Conservation (phyloP, 441 rosid genomes). For the Brassica hybrid region DNA sequence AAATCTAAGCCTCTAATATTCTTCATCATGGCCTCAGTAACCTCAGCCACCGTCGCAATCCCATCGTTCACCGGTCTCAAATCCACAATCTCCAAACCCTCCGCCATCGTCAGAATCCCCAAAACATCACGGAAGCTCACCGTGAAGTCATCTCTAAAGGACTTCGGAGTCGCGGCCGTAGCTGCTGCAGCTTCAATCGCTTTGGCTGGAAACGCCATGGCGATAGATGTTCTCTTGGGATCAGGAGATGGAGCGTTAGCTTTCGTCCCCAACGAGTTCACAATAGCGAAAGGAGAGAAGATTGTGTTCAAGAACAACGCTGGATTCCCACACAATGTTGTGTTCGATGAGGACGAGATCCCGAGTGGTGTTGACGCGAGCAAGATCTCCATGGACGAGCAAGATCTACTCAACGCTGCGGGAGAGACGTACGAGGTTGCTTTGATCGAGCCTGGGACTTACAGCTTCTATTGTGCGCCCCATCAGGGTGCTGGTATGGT, state of each 20-base stretch:
- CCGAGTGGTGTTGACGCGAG: no score
- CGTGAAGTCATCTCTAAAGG: not conserved
- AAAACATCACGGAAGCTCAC: slow-evolving; percentile 36
- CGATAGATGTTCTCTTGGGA: slow-evolving; percentile 2
- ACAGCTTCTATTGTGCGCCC: no score
- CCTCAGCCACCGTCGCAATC: slow-evolving; percentile 78
- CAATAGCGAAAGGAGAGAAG: not conserved
- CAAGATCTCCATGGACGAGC: no score
- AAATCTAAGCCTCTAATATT: not conserved
- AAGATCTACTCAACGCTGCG: no score
- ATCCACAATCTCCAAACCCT: slow-evolving; percentile 47
- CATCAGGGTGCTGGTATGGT: no score
- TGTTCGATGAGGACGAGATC: not conserved
- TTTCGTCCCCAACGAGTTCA: not conserved
- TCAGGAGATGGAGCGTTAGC: not conserved
- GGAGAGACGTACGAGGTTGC: no score
- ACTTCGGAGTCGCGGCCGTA: not conserved
- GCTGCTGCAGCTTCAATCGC: not conserved
- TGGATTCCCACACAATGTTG: slow-evolving; percentile 9
- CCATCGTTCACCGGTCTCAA: slow-evolving; percentile 88
- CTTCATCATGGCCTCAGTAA: slow-evolving; percentile 63
- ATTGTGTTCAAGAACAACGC: slow-evolving; percentile 1
- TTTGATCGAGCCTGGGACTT: no score
- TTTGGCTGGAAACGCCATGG: slow-evolving; percentile 4
- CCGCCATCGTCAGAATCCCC: slow-evolving; percentile 46